phyloP scores from a whole-genome alignment of 106 monocot genomes.

The Iris macrosiphon region DNA sequence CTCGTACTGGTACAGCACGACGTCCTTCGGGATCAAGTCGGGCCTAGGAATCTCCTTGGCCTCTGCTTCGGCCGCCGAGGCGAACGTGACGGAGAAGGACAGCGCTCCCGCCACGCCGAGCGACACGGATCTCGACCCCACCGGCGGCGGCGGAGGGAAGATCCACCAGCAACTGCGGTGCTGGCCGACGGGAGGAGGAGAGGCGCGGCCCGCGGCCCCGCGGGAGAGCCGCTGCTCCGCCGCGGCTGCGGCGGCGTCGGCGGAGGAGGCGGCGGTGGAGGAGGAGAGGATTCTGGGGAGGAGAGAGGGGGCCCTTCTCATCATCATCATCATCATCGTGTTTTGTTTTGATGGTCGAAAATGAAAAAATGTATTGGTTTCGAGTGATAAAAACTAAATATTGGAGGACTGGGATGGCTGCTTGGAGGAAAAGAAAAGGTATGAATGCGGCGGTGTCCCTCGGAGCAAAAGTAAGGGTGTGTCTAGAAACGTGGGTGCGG shows the following conservation, averaged over 20 bases:
- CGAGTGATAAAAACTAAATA: too few relatives aligned
- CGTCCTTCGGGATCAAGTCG: constrained; percentile 54
- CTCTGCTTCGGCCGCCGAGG: constrained; percentile 43
- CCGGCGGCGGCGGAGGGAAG: constrained; percentile 3
- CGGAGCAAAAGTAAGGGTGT: too few relatives aligned
- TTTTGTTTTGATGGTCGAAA: too few relatives aligned
- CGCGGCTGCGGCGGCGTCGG: constrained; percentile 4
- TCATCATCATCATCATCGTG: too few relatives aligned
- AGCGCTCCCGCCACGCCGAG: constrained; percentile 57
- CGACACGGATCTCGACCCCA: constrained; percentile 21
- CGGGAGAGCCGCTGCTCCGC: not conserved
- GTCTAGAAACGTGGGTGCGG: too few relatives aligned
- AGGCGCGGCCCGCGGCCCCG: not conserved
- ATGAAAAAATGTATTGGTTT: too few relatives aligned
- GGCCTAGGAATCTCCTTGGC: constrained; percentile 43
- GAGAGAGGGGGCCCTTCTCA: too few relatives aligned
- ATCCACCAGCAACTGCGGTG: not conserved
- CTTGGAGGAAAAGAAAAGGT: too few relatives aligned
- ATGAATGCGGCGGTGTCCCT: too few relatives aligned
- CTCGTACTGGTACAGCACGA: constrained; percentile 93
- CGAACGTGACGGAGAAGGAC: constrained; percentile 67
- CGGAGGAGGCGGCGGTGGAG: not conserved
- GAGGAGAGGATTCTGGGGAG: not conserved
- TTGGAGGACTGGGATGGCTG: too few relatives aligned
- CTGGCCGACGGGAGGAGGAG: not conserved